Percentiles rank a stretch among this genome's conserved stretches.
Evolutionary conservation across 1,139 yeast species (phyloP).

Genomic region (Tardiomyces digboiensis): DNA sequence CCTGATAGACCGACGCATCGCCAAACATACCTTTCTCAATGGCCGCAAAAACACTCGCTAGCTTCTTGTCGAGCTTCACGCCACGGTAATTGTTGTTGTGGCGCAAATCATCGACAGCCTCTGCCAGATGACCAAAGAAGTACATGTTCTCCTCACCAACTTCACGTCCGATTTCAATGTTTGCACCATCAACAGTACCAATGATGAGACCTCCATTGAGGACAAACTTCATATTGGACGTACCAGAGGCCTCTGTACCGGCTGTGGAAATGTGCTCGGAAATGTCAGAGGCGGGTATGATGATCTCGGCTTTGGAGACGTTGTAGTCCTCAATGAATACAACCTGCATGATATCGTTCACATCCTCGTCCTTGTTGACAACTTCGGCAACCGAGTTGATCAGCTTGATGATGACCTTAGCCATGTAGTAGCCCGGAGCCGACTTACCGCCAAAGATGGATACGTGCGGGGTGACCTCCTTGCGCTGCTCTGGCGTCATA

Average conservation of each 20-base stretch:
- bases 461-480: constrained; percentile 60
- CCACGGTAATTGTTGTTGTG: constrained; percentile 56
- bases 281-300: constrained; percentile 82
- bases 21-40: constrained; percentile 70
- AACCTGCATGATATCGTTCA: constrained; percentile 72
- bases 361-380: constrained; percentile 65
- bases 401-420: constrained; percentile 80
- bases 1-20: constrained; percentile 53
- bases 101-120: constrained; percentile 79
- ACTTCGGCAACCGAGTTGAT: constrained; percentile 75
- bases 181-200: constrained; percentile 97
- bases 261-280: constrained; percentile 97
- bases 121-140: constrained; percentile 84
- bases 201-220: constrained; percentile 89
- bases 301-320: constrained; percentile 88
- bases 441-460: constrained; percentile 89
- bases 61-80: constrained; percentile 39
- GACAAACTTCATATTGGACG: constrained; percentile 94
- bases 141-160: constrained; percentile 90
- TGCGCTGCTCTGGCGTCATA: constrained; percentile 57
- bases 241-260: constrained; percentile 96
- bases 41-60: constrained; percentile 54
- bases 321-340: constrained; percentile 88
- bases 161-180: constrained; percentile 90
- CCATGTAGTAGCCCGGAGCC: constrained; percentile 96